Evolutionary conservation across 2,329 filamentous ascomycete species (phyloP).

Genomic region (Stachybotrys chartarum): DNA sequence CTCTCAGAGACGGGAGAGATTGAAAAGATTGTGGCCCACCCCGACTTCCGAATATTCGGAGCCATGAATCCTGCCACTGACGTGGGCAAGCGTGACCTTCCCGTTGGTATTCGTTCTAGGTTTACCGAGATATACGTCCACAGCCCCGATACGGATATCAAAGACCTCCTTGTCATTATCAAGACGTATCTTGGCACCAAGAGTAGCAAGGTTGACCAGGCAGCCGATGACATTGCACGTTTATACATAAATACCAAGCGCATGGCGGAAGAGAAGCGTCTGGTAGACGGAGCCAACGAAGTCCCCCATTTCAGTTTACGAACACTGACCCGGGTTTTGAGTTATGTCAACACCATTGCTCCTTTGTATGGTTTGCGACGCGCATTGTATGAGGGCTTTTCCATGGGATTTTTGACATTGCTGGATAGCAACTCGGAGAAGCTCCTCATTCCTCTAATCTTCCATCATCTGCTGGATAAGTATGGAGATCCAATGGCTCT

Average conservation of each 20-base stretch:
- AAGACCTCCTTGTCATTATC: slow-evolving; percentile 82
- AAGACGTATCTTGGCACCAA: slow-evolving; percentile 75
- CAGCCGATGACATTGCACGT: slow-evolving; percentile 72
- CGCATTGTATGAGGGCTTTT: slow-evolving; percentile 89
- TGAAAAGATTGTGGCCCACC: slow-evolving; percentile 81
- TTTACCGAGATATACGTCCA: slow-evolving; percentile 96
- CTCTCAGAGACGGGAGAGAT: slow-evolving; percentile 92
- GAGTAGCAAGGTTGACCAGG: slow-evolving; percentile 63
- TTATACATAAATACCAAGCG: slow-evolving; percentile 85
- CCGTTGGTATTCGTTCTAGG: slow-evolving; percentile 77
- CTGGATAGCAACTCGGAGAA: slow-evolving; percentile 76
- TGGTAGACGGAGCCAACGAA: slow-evolving; percentile 93
- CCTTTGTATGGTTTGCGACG: slow-evolving; percentile 78
- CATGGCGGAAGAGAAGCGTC: slow-evolving; percentile 69
- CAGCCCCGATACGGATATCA: slow-evolving; percentile 78
- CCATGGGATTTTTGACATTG: slow-evolving; percentile 94
- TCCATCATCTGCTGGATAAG: slow-evolving; percentile 69
- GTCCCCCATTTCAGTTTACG: slow-evolving; percentile 95
- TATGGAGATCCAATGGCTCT: slow-evolving; percentile 62
- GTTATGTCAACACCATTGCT: slow-evolving; percentile 79
- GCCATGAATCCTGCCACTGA: slow-evolving; percentile 99
- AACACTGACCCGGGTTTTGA: slow-evolving; percentile 83
- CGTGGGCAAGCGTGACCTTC: slow-evolving; percentile 90
- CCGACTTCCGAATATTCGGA: slow-evolving; percentile 91
- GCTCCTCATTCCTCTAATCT: slow-evolving; percentile 70